A percentile compares a stretch with the other conserved stretches of the same genome.
phyloP scores from a whole-genome alignment of 2,329 filamentous ascomycete genomes.

The Coniochaeta sp. region DNA sequence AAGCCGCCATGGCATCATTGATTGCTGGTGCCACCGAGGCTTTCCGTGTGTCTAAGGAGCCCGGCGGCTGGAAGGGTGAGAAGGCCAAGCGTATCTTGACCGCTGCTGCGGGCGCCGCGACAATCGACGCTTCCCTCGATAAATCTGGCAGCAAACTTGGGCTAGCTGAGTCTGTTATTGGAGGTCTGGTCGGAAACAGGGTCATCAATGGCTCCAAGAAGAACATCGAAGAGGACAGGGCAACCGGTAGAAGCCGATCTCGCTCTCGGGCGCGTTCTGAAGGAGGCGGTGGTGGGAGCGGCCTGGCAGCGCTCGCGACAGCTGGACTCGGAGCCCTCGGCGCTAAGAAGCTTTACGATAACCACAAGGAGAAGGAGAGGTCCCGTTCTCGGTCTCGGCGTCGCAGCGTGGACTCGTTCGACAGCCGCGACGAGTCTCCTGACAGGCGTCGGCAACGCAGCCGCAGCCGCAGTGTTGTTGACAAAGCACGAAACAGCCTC shows the following conservation, averaged over 20 bases:
- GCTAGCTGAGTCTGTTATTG: constrained; percentile 78
- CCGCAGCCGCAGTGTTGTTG: constrained; percentile 59
- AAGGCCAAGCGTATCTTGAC: constrained; percentile 91
- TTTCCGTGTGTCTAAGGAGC: constrained; percentile 81
- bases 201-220: constrained; percentile 72
- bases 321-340: constrained; percentile 54
- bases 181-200: constrained; percentile 79
- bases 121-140: constrained; percentile 72
- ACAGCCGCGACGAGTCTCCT: constrained; percentile 32
- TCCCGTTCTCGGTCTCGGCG: constrained; percentile 43
- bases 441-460: constrained; percentile 33
- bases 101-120: constrained; percentile 76
- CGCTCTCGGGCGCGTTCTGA: constrained; percentile 57
- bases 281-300: constrained; percentile 31
- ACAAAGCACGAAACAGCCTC: constrained; percentile 51
- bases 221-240: constrained; percentile 54
- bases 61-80: constrained; percentile 81
- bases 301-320: constrained; percentile 56
- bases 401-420: constrained; percentile 39
- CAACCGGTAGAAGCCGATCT: constrained; percentile 59
- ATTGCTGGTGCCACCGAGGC: constrained; percentile 88
- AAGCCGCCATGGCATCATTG: constrained; percentile 85
- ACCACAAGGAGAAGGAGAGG: constrained; percentile 19
- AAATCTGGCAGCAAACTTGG: constrained; percentile 78
- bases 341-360: constrained; percentile 50